Base-by-base conservation (phyloP, 768 basidiomycete genomes). In the Fomitopsis pulvina region DNA sequence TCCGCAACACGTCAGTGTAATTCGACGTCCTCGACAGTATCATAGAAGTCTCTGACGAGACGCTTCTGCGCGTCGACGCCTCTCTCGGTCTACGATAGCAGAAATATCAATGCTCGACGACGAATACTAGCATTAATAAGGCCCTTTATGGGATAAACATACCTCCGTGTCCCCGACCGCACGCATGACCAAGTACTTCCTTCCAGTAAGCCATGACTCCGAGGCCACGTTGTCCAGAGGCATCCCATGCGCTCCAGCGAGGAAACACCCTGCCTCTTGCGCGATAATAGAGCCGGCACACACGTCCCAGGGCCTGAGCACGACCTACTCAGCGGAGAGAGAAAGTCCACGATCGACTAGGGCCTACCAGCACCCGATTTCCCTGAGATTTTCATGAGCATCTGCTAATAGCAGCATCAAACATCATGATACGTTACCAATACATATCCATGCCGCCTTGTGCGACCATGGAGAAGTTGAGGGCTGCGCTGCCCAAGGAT, bases 281-380 rank as follows among this genome's bases (percentile, higher is more conserved):
- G 89, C 86, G 52, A 98, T 94, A 57, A 95, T 83, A 11, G 89
- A 82, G 0, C 93, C 95, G 2, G 95, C 81, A 57, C 85, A 91
- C 38, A 94, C 86, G 65, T 94, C 89, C 92, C 91, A 94, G 12
- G 87, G 80, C 75, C 76, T 79, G 22, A 16, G 32, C 18, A 20
- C 6, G 4, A 22, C 4, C 14, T n/a, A 21, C 4, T 42, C 26
- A 42, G 41, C 21, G 16, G 7, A 20, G 32, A 47, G 40, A 28
- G 24, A 43, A 25, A 4, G 22, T 26, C 18, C 20, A 41, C 11
- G 9, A 51, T 52, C 47, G 50, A 28, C 24, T 12, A 12, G 11
- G 51, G 64, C 78, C 64, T 61, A 74, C 80, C 79, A 78, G 62
- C 79, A 80, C 21, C 92, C 92, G 53, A 93, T 85, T 65, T 92